These are phyloP conservation scores for Rhizophagus clarus DNA, from an alignment of 192 early-diverging fungal species.

Conservation along the genomic window DNA sequence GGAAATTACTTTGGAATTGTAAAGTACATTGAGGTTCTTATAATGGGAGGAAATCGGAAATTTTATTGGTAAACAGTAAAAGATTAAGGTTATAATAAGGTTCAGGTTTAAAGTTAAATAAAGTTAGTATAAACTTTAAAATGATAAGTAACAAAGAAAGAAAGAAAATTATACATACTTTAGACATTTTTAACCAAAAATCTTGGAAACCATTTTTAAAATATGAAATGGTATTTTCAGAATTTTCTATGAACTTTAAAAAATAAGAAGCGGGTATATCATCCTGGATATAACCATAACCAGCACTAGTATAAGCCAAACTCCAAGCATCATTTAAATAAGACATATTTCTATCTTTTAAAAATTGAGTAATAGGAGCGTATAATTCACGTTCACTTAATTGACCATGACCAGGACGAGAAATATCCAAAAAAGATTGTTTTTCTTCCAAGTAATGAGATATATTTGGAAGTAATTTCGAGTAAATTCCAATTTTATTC, in stretches of 20 bases:
- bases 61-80: too few species aligned
- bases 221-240: conserved; percentile 15
- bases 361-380: conserved; percentile 12
- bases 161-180: neutral
- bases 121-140: neutral
- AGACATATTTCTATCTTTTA: neutral
- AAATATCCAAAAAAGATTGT: neutral
- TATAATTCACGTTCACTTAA: conserved; percentile 2
- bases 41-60: neutral
- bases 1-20: neutral
- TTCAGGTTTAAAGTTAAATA: too few species aligned
- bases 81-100: too few species aligned
- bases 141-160: too few species aligned
- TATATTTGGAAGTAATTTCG: neutral
- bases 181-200: conserved; percentile 9
- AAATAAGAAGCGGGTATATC: conserved; percentile 24
- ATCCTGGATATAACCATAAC: conserved; percentile 17
- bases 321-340: conserved; percentile 23
- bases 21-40: neutral
- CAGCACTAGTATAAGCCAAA: conserved; percentile 26
- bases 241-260: neutral
- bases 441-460: conserved; percentile 13
- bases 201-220: conserved; percentile 17
- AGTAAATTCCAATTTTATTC: neutral
- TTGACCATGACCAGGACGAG: conserved; percentile 14